phyloP scores from a whole-genome alignment of 345 rosid genomes.

The Salix viminalis region DNA sequence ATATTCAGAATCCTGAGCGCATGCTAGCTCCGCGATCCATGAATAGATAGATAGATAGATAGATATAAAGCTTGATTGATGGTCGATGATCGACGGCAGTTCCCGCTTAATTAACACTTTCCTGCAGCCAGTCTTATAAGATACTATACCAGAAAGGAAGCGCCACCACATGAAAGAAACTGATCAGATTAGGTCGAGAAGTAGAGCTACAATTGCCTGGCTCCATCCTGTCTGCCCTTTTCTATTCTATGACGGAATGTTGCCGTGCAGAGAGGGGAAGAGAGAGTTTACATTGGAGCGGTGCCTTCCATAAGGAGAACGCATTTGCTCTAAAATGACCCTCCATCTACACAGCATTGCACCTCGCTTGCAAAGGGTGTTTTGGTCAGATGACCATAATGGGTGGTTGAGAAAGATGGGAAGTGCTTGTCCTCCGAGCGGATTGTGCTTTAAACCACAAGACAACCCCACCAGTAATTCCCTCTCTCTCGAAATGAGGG shows the following conservation, averaged over 20 bases:
- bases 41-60: too few relatives aligned
- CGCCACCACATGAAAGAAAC: not conserved
- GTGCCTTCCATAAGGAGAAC: not conserved
- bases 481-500: not conserved
- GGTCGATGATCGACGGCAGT: not conserved
- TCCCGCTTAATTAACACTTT: not conserved
- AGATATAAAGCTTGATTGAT: not conserved
- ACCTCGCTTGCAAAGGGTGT: conserved; percentile 4
- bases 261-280: not conserved
- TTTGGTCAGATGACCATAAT: conserved; percentile 21
- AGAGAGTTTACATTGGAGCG: conserved; percentile 1
- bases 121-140: not conserved
- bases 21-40: not conserved
- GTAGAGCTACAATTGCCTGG: conserved; percentile 47
- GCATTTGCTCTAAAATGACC: conserved; percentile 17
- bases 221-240: conserved; percentile 66
- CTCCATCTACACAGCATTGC: not conserved
- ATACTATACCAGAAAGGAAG: not conserved
- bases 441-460: not conserved
- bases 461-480: conserved; percentile 7
- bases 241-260: conserved; percentile 24
- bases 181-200: not conserved
- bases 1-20: not conserved
- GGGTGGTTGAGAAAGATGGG: conserved; percentile 52
- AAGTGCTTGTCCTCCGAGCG: conserved; percentile 37